These are phyloP conservation scores for Pichia manshurica DNA, from an alignment of 805 yeast genomes.

Conservation along the genomic window DNA sequence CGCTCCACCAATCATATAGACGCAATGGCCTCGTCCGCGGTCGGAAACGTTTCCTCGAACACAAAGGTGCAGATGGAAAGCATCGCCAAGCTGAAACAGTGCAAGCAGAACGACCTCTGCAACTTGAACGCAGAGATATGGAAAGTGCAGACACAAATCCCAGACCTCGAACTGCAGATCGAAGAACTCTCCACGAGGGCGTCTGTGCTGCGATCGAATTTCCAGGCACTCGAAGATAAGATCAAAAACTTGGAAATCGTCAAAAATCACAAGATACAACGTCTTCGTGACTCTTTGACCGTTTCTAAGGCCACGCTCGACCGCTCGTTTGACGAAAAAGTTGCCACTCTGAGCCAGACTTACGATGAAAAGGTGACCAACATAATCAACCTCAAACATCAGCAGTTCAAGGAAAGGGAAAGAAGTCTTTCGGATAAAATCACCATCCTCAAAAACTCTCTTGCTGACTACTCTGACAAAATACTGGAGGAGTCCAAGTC, in stretches of 20 bases:
- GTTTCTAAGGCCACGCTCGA: constrained; percentile 30
- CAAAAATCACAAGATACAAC: constrained; percentile 24
- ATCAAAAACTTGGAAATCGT: constrained; percentile 21
- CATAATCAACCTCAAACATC: constrained; percentile 32
- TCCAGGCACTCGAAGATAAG: constrained; percentile 30
- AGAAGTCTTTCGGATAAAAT: constrained; percentile 15
- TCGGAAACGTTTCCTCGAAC: neutral
- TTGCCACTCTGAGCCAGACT: constrained; percentile 16
- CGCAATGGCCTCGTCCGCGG: constrained; percentile 1
- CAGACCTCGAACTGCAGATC: constrained; percentile 24
- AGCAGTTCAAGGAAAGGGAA: constrained; percentile 29
- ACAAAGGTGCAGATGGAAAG: constrained; percentile 5
- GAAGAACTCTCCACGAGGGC: constrained; percentile 28
- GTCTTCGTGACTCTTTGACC: constrained; percentile 32
- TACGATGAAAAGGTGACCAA: constrained; percentile 31
- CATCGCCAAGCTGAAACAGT: constrained; percentile 4
- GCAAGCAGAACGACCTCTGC: constrained; percentile 21
- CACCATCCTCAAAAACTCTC: constrained; percentile 14
- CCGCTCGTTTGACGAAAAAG: constrained; percentile 27
- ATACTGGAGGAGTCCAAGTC: constrained; percentile 1
- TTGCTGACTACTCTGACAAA: constrained; percentile 6
- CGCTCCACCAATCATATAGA: neutral
- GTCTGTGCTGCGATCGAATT: constrained; percentile 14
- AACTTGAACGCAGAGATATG: constrained; percentile 22
- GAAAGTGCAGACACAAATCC: constrained; percentile 23